Evolutionary conservation across 2,329 filamentous ascomycete species (phyloP), one percentile per base, ranked within the genome.

Genomic region (Fusarium brachygibbosum): DNA sequence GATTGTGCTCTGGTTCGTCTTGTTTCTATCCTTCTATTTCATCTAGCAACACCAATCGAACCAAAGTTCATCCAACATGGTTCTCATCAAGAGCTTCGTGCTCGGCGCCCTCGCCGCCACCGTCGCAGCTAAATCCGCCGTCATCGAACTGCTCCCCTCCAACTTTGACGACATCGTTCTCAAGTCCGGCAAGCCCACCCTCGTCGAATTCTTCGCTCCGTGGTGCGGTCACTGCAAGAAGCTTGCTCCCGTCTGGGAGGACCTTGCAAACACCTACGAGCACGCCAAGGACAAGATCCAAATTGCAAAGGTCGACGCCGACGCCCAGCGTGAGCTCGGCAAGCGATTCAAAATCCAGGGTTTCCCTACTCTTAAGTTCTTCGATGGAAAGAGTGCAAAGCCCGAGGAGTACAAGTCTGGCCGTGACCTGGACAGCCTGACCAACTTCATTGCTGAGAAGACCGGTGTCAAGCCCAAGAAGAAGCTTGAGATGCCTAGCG

Each of bases 151-250:
- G 66, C 90, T 92, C 63, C 94, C 95, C 58, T 84, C 85, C 75
- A 99, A 98, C 85, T 99, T 99, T 80, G 95, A 98, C 84, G 84
- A 91, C 48, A 86, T 97, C 57, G 93, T 97, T 69, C 86, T 97
- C 64, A 89, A 97, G 79, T 95, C 93, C 45, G 94, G 94, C 81
- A 98, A 97, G 85, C 95, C 96, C 42, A 94, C 96, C 0, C 90
- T 99, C 28, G 94, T 98, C 75, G 94, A 98, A 81, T 99, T 99
- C 88, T 98, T 97, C 78, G 96, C 96, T 34, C 94, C 95, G 25
- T 99, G 96, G 96, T 99, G 96, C 78, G 97, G 96, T 32, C 96
- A 99, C 87, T 99, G 96, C 93, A 98, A 98, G 88, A 97, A 85
- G 77, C 91, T 99, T 34, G 96, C 96, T 17, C 97, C 96, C 50